These are phyloP conservation scores for Cryptomeria japonica DNA, from an alignment of 75 land plant species.

Conservation along the genomic window DNA sequence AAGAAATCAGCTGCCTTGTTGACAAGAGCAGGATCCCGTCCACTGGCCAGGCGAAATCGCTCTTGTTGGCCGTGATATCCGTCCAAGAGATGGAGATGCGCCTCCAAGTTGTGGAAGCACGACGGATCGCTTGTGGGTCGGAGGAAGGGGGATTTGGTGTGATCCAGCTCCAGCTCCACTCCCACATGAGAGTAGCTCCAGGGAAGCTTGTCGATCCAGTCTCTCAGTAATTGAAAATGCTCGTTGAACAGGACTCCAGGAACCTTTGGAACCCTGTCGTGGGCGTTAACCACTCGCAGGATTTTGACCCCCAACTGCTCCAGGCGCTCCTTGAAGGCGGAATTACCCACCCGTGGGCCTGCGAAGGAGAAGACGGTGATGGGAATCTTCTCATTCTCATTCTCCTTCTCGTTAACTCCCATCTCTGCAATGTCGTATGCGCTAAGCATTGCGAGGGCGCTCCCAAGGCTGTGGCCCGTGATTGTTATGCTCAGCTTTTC, in stretches of 20 bases:
- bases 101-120: slow-evolving; percentile 70
- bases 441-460: slow-evolving; percentile 22
- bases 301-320: slow-evolving; percentile 42
- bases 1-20: slow-evolving; percentile 63
- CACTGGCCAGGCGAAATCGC: slow-evolving; percentile 22
- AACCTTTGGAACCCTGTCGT: slow-evolving; percentile 57
- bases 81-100: slow-evolving; percentile 64
- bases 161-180: slow-evolving; percentile 52
- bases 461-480: slow-evolving; percentile 32
- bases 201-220: slow-evolving; percentile 17
- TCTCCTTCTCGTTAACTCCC: neutral
- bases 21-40: slow-evolving; percentile 58
- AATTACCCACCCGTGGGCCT: slow-evolving; percentile 21
- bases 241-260: slow-evolving; percentile 54
- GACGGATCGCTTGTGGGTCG: slow-evolving; percentile 22
- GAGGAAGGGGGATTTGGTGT: slow-evolving; percentile 44
- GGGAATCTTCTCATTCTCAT: slow-evolving; percentile 5
- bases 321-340: slow-evolving; percentile 9
- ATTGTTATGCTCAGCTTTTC: slow-evolving; percentile 25
- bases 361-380: slow-evolving; percentile 28
- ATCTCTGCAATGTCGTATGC: slow-evolving; percentile 29
- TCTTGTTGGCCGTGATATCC: slow-evolving; percentile 58
- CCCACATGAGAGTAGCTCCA: slow-evolving; percentile 66
- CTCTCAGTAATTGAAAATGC: slow-evolving; percentile 20
- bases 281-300: slow-evolving; percentile 48